Percentiles rank a stretch among this genome's conserved stretches.
phyloP scores from a whole-genome alignment of 768 basidiomycete genomes.

The Suillus fuscotomentosus region DNA sequence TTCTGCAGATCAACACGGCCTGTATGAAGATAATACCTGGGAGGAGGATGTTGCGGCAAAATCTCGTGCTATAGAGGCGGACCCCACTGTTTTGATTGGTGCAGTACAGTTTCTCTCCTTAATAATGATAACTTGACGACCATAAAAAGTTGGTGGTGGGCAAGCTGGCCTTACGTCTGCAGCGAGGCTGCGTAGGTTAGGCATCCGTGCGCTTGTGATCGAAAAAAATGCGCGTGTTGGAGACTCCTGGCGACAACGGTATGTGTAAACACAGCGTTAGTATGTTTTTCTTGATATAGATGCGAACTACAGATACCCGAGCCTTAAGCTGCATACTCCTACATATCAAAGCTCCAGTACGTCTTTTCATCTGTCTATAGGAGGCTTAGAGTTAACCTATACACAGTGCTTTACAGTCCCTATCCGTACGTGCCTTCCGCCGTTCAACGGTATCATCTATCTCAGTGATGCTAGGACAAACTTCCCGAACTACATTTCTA shows the following conservation, averaged over 20 bases:
- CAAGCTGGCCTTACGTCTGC: conserved; percentile 61
- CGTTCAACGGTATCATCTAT: conserved; percentile 30
- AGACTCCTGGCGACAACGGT: conserved; percentile 52
- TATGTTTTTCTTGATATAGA: conserved; percentile 35
- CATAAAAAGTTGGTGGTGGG: conserved; percentile 49
- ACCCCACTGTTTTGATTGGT: conserved; percentile 26
- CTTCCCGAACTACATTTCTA: not conserved
- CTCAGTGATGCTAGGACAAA: not conserved
- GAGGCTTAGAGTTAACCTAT: not conserved
- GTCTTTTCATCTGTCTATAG: conserved; percentile 9
- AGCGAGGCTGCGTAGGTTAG: conserved; percentile 53
- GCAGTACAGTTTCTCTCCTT: conserved; percentile 33
- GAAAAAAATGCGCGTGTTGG: conserved; percentile 48
- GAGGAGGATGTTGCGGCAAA: not conserved
- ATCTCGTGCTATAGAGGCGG: not conserved
- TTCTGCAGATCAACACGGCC: conserved; percentile 29
- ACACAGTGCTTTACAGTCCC: conserved; percentile 43
- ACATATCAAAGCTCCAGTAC: conserved; percentile 49
- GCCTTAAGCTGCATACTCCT: conserved; percentile 38
- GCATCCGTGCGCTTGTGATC: conserved; percentile 49
- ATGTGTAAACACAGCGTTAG: conserved; percentile 44
- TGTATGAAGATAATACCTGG: not conserved
- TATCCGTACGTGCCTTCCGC: conserved; percentile 43
- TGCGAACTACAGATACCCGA: not conserved
- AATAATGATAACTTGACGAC: not conserved